These are phyloP conservation scores for Eucalyptus polyanthemos DNA, from an alignment of 345 rosid species.

Conservation along the genomic window DNA sequence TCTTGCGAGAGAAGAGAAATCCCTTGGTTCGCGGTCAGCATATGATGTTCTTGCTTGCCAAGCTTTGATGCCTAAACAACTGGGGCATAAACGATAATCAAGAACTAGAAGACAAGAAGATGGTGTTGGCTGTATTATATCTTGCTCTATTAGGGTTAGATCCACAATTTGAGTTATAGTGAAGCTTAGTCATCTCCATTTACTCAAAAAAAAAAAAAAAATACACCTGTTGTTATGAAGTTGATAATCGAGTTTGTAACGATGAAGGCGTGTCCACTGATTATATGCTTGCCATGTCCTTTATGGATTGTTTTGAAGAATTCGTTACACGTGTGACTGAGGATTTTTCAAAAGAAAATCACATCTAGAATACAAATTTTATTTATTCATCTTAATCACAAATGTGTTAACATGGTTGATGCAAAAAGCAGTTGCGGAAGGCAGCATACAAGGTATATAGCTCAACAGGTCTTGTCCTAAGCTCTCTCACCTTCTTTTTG, in stretches of 20 bases:
- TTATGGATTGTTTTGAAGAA: background rate
- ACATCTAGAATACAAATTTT: accelerated
- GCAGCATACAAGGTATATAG: too few species aligned
- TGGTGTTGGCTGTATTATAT: background rate
- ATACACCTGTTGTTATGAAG: background rate
- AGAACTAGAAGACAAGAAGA: background rate
- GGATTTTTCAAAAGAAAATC: background rate
- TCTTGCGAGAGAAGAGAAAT: too few species aligned
- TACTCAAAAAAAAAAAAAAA: background rate
- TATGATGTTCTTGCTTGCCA: too few species aligned
- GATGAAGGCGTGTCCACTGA: background rate
- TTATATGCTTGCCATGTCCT: background rate
- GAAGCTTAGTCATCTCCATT: background rate
- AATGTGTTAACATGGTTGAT: too few species aligned
- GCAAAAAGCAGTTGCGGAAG: too few species aligned
- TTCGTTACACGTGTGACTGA: background rate
- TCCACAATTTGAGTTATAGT: background rate
- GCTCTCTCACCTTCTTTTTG: too few species aligned
- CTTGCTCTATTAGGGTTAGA: background rate
- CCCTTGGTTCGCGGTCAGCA: too few species aligned
- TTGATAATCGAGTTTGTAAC: background rate
- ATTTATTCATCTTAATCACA: too few species aligned
- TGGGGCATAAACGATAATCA: background rate
- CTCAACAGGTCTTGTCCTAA: too few species aligned
- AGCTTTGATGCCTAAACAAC: too few species aligned